These are phyloP conservation scores for Hyphodiscus sp. DNA, from an alignment of 2,329 filamentous ascomycete genomes.

Conservation along the genomic window DNA sequence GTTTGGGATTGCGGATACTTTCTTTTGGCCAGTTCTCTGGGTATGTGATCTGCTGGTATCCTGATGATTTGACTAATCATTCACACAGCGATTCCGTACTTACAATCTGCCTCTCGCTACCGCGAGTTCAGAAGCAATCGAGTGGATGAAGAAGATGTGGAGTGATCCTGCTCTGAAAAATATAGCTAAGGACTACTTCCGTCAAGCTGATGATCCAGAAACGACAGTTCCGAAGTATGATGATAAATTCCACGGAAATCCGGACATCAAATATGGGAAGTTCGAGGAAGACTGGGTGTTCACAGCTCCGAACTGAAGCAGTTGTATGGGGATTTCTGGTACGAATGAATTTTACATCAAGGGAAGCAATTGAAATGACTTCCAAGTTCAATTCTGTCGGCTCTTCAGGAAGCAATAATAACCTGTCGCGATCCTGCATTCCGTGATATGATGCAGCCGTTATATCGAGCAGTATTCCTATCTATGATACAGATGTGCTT, in stretches of 20 bases:
- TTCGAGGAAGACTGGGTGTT: conserved; percentile 24
- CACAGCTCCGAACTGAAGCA: neutral
- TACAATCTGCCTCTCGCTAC: conserved; percentile 26
- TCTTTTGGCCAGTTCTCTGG: conserved; percentile 30
- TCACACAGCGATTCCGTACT: conserved; percentile 23
- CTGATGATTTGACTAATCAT: neutral
- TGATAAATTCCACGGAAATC: conserved; percentile 19
- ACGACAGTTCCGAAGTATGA: conserved; percentile 22
- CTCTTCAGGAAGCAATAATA: neutral
- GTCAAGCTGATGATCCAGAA: conserved; percentile 21
- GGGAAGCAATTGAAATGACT: neutral
- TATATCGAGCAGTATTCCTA: neutral
- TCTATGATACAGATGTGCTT: neutral
- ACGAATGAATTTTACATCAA: neutral
- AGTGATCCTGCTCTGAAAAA: conserved; percentile 21
- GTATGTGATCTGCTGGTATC: conserved; percentile 14
- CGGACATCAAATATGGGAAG: conserved; percentile 15
- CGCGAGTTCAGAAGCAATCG: conserved; percentile 20
- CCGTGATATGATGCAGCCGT: neutral
- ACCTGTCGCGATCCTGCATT: neutral
- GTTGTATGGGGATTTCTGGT: neutral
- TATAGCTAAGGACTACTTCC: conserved; percentile 22
- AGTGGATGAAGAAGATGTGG: conserved; percentile 30
- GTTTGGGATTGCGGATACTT: conserved; percentile 29
- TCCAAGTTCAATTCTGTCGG: neutral